These are phyloP conservation scores for Cardiospermum halicacabum DNA, from an alignment of 345 rosid genomes.

Conservation along the genomic window DNA sequence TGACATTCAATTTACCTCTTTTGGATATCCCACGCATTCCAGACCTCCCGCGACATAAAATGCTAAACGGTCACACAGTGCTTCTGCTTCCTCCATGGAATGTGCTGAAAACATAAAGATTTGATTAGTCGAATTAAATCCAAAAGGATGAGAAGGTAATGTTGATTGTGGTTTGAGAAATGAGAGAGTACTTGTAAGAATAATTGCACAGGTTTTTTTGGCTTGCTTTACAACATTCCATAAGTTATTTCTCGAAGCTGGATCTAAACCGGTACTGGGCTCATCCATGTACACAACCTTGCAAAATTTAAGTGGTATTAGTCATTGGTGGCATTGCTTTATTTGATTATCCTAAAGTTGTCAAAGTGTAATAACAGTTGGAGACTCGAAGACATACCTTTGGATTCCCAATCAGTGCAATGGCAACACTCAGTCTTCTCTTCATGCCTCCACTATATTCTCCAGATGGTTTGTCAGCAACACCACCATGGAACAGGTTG, in stretches of 20 bases:
- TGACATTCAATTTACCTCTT: constrained; percentile 43
- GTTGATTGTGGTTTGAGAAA: neutral
- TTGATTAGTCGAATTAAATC: constrained; percentile 4
- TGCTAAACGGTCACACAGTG: constrained; percentile 79
- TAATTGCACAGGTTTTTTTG: constrained; percentile 67
- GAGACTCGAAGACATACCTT: constrained; percentile 39
- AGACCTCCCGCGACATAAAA: constrained; percentile 79
- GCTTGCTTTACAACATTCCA: constrained; percentile 91
- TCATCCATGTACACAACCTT: constrained; percentile 99
- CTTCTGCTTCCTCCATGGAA: constrained; percentile 99
- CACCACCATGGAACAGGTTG: constrained; percentile 76
- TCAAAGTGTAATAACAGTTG: neutral
- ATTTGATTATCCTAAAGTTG: constrained; percentile 2
- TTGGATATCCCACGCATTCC: constrained; percentile 93
- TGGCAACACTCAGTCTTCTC: constrained; percentile 95
- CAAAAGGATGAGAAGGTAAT: neutral
- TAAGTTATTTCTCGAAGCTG: constrained; percentile 83
- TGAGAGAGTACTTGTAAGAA: constrained; percentile 66
- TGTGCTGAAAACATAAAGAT: constrained; percentile 49
- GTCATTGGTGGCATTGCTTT: constrained; percentile 7
- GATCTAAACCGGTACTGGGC: constrained; percentile 97
- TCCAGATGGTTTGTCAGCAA: constrained; percentile 78
- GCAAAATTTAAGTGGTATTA: constrained; percentile 7
- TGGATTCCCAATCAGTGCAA: constrained; percentile 90
- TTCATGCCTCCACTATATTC: constrained; percentile 99